phyloP scores from a whole-genome alignment of 306 rosid species.

The Rubus idaeus region DNA sequence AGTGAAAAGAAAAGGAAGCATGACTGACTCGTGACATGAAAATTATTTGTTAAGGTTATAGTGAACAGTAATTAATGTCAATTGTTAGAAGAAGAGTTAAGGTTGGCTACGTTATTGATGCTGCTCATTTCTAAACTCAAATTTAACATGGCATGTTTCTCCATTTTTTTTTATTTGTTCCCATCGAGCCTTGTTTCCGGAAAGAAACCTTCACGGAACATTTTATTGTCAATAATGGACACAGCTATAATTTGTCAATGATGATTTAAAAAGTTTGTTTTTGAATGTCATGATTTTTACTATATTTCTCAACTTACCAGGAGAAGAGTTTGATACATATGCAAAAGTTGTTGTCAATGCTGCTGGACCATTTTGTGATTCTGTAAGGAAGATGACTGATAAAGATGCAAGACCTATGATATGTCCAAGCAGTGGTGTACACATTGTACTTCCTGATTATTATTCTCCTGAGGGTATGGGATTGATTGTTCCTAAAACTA shows the following conservation, averaged over 20 bases:
- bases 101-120: neutral
- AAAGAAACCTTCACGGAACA: neutral
- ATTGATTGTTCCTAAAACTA: slow-evolving; percentile 94
- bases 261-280: slow-evolving; percentile 8
- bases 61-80: neutral
- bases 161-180: neutral
- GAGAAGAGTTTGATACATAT: slow-evolving; percentile 85
- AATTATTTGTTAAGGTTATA: neutral
- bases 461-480: slow-evolving; percentile 99
- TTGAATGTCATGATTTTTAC: slow-evolving; percentile 28
- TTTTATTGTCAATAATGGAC: neutral
- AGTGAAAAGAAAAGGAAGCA: neutral
- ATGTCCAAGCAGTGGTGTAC: slow-evolving; percentile 98
- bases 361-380: slow-evolving; percentile 94
- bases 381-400: slow-evolving; percentile 79
- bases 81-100: neutral
- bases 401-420: slow-evolving; percentile 65
- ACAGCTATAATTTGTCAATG: neutral
- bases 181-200: neutral
- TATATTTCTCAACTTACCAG: slow-evolving; percentile 43
- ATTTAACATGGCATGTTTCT: neutral
- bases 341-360: slow-evolving; percentile 97
- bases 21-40: too few relatives aligned
- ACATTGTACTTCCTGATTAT: slow-evolving; percentile 92
- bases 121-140: neutral